Percentiles rank a stretch among this genome's conserved stretches.
Evolutionary conservation across 2,329 filamentous ascomycete species (phyloP).

Genomic region (Geosmithia flava): DNA sequence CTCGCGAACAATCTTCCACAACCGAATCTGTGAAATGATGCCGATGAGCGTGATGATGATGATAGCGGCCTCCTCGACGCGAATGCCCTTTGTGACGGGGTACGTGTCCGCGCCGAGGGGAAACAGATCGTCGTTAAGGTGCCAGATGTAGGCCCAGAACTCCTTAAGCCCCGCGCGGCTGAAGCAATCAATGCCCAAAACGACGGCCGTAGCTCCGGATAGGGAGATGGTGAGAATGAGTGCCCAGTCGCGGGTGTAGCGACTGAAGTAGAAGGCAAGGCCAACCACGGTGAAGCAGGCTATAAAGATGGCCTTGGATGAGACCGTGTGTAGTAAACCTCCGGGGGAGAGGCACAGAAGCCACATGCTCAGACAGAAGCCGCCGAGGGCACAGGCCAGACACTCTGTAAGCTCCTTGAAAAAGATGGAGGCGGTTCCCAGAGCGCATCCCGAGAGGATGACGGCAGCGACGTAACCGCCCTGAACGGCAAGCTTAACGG

Average conservation of each 20-base stretch:
- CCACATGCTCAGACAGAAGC: constrained; percentile 86
- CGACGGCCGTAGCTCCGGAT: constrained; percentile 62
- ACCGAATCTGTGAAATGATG: constrained; percentile 69
- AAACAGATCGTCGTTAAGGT: constrained; percentile 67
- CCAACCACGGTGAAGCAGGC: constrained; percentile 53
- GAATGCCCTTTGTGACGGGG: constrained; percentile 75
- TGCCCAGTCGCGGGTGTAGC: constrained; percentile 64
- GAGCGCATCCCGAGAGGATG: constrained; percentile 57
- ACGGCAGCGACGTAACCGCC: constrained; percentile 77
- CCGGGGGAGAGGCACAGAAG: constrained; percentile 65
- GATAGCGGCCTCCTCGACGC: constrained; percentile 69
- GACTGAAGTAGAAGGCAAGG: constrained; percentile 68
- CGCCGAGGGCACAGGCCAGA: constrained; percentile 76
- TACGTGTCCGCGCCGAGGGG: constrained; percentile 67
- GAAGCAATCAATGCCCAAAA: constrained; percentile 85
- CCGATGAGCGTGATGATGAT: constrained; percentile 65
- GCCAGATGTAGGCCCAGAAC: constrained; percentile 92
- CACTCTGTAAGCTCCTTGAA: constrained; percentile 75
- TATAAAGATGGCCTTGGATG: constrained; percentile 64
- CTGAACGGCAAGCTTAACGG: constrained; percentile 63
- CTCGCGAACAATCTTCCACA: constrained; percentile 72
- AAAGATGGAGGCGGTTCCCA: constrained; percentile 63
- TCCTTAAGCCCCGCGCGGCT: constrained; percentile 85
- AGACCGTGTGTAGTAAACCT: constrained; percentile 53
- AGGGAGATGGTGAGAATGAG: constrained; percentile 70